phyloP scores from a whole-genome alignment of 2,329 filamentous ascomycete species.

The Madurella fahalii region DNA sequence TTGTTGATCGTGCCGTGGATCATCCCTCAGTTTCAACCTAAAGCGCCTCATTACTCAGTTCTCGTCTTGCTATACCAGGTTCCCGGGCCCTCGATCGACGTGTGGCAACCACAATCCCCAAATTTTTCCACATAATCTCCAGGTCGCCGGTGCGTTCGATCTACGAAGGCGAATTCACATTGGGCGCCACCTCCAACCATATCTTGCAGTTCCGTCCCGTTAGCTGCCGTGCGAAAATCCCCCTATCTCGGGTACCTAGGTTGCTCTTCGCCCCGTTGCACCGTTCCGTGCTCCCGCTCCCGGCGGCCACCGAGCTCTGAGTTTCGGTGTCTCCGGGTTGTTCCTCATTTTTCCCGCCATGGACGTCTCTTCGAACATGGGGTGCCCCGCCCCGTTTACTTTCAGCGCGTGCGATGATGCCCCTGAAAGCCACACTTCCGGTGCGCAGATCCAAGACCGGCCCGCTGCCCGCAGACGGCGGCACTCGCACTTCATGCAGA shows the following conservation, averaged over 20 bases:
- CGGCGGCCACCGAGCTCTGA: background rate
- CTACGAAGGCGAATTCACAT: background rate
- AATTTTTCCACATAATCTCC: background rate
- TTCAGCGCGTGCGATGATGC: constrained; percentile 30
- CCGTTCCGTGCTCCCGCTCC: background rate
- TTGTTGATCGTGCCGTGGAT: no score
- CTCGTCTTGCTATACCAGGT: background rate
- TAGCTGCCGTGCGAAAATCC: background rate
- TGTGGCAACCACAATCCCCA: background rate
- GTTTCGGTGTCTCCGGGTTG: background rate
- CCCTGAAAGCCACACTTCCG: constrained; percentile 37
- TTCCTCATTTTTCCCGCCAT: constrained; percentile 8
- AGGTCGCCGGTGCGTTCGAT: background rate
- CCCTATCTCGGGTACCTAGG: background rate
- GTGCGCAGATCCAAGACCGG: constrained; percentile 34
- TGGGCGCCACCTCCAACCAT: background rate
- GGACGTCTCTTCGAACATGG: constrained; percentile 23
- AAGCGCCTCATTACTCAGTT: background rate
- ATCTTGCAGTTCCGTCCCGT: background rate
- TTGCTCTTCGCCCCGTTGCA: background rate
- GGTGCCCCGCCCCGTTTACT: constrained; percentile 21
- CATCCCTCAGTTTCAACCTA: no score
- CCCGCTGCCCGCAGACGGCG: constrained; percentile 40
- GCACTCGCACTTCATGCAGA: constrained; percentile 55
- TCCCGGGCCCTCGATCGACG: background rate